A percentile compares a stretch with the other conserved stretches of the same genome.
Evolutionary conservation across 345 rosid species (phyloP).

Genomic region (Excoecaria cochinchinensis): DNA sequence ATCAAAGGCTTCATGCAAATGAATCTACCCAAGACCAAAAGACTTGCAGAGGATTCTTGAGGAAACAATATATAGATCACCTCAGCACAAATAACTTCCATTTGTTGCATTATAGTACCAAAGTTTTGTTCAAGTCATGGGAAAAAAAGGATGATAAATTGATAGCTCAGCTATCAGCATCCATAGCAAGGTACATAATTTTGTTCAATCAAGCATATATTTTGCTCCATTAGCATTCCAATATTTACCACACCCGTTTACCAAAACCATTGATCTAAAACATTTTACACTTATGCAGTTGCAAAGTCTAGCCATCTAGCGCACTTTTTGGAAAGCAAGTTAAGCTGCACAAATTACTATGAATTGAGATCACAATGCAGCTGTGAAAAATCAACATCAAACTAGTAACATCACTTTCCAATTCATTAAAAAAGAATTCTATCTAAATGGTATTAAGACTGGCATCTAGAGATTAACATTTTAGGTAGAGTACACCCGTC

Average conservation of each 20-base stretch:
- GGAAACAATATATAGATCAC: not conserved
- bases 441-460: not conserved
- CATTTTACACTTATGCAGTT: not conserved
- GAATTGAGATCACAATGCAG: not conserved
- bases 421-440: not conserved
- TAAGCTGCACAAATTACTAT: not conserved
- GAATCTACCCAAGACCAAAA: not conserved
- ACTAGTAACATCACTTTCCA: not conserved
- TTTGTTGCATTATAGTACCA: not conserved
- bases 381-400: not conserved
- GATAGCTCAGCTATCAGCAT: not conserved
- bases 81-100: not conserved
- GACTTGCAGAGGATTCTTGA: not conserved
- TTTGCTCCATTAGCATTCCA: not conserved
- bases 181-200: not conserved
- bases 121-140: not conserved
- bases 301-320: not conserved
- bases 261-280: not conserved
- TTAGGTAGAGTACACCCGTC: not conserved
- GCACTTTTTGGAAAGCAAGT: not conserved
- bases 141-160: not conserved
- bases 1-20: not conserved
- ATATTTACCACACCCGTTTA: not conserved
- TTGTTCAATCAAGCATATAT: not conserved
- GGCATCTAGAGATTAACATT: not conserved